Percentiles rank a stretch among this genome's conserved stretches.
These are phyloP conservation scores for Cystoderma amianthinum DNA, from an alignment of 768 basidiomycete species.

Conservation along the genomic window DNA sequence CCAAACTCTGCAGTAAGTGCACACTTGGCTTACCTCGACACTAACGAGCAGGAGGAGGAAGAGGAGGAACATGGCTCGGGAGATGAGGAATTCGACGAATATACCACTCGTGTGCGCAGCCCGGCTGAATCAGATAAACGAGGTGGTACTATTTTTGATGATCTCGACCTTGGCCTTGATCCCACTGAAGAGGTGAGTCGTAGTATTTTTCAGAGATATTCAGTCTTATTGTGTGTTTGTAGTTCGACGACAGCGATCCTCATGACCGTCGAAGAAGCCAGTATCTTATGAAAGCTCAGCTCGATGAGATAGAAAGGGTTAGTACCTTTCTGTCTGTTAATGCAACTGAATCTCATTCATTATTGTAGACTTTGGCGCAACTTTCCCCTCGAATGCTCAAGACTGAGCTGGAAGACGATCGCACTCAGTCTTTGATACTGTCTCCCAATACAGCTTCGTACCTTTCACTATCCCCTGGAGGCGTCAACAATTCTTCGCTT, in stretches of 20 bases:
- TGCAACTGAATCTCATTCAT: not conserved
- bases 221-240: constrained; percentile 10
- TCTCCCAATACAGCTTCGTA: constrained; percentile 23
- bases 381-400: constrained; percentile 54
- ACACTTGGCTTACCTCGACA: constrained; percentile 41
- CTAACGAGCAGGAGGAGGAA: constrained; percentile 12
- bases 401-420: constrained; percentile 31
- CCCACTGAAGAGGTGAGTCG: constrained; percentile 34
- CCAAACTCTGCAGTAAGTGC: constrained; percentile 27
- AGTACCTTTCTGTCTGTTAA: constrained; percentile 2
- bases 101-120: constrained; percentile 19
- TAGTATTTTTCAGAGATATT: no score
- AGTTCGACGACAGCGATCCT: constrained; percentile 69
- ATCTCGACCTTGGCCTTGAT: constrained; percentile 43
- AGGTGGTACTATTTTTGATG: constrained; percentile 43
- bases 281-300: constrained; percentile 61
- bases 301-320: constrained; percentile 77
- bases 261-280: constrained; percentile 73
- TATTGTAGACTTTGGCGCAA: constrained; percentile 49
- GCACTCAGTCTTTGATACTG: constrained; percentile 16
- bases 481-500: constrained; percentile 17
- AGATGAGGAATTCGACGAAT: constrained; percentile 33
- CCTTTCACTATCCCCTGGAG: constrained; percentile 16
- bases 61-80: constrained; percentile 8
- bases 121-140: constrained; percentile 37